A percentile compares a stretch with the other conserved stretches of the same genome.
Evolutionary conservation across 2,329 filamentous ascomycete species (phyloP).

Genomic region (Arthrobotrys entomopaga): DNA sequence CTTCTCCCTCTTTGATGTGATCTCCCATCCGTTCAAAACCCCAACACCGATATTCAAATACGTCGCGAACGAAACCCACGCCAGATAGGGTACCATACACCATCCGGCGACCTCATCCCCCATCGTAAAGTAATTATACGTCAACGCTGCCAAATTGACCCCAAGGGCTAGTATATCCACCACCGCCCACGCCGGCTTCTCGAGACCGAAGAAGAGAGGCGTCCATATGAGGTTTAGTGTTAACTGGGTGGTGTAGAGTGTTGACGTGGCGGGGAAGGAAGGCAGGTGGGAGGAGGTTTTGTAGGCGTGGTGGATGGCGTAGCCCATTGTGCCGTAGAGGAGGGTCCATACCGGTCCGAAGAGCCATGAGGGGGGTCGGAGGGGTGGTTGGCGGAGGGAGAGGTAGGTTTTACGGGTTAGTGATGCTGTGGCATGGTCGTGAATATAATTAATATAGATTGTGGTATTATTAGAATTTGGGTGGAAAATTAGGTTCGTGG

Average conservation of each 20-base stretch:
- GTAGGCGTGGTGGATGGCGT: conserved; percentile 82
- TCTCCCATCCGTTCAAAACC: conserved; percentile 75
- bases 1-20: conserved; percentile 61
- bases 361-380: conserved; percentile 70
- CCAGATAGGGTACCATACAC: conserved; percentile 82
- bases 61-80: conserved; percentile 86
- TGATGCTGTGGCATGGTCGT: conserved; percentile 63
- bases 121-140: conserved; percentile 78
- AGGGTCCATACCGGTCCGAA: conserved; percentile 75
- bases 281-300: conserved; percentile 68
- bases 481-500: conserved; percentile 26
- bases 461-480: conserved; percentile 9
- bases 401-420: conserved; percentile 72
- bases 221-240: conserved; percentile 88
- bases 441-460: not conserved
- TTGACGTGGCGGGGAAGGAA: conserved; percentile 74
- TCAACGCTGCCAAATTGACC: conserved; percentile 77
- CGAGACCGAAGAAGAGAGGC: conserved; percentile 87
- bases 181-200: conserved; percentile 77
- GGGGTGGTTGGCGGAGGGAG: conserved; percentile 74
- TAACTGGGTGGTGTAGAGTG: conserved; percentile 86
- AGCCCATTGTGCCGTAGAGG: conserved; percentile 84
- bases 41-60: conserved; percentile 80
- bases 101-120: conserved; percentile 75
- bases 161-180: conserved; percentile 78